A percentile compares a stretch with the other conserved stretches of the same genome.
Evolutionary conservation across 306 rosid genomes (phyloP).

Genomic region (Cicer chorassanicum): DNA sequence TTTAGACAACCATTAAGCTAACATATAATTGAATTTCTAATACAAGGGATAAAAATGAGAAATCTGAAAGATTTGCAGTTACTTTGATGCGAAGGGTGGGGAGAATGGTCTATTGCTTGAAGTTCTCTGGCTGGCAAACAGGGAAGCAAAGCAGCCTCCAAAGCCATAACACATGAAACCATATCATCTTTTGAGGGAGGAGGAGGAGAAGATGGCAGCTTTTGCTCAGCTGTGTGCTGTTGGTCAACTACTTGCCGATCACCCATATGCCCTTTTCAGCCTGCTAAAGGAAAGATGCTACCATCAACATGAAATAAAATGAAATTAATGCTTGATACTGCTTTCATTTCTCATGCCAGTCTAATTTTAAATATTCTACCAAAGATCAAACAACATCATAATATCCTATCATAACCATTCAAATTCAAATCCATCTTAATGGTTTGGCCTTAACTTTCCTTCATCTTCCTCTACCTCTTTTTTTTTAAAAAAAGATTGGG

Average conservation of each 20-base stretch:
- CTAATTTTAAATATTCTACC: not conserved
- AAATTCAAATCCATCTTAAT: no score
- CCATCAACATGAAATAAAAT: constrained; percentile 5
- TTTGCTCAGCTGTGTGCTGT: constrained; percentile 60
- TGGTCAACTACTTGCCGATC: constrained; percentile 66
- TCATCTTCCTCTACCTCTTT: not conserved
- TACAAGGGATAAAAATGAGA: not conserved
- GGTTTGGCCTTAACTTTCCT: not conserved
- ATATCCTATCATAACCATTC: not conserved
- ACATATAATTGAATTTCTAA: not conserved
- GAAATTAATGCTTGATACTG: not conserved
- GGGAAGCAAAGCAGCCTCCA: constrained; percentile 96
- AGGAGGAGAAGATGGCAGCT: constrained; percentile 60
- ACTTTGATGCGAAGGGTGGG: constrained; percentile 94
- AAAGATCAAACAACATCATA: not conserved
- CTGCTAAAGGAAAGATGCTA: constrained; percentile 11
- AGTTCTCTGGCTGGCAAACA: constrained; percentile 97
- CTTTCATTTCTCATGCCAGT: constrained; percentile 8
- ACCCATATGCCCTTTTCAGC: constrained; percentile 56
- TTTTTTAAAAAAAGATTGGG: no score
- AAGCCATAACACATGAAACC: constrained; percentile 71
- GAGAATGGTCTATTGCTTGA: constrained; percentile 96
- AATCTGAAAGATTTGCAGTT: constrained; percentile 14
- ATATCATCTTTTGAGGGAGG: constrained; percentile 74
- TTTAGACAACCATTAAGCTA: constrained; percentile 14